Percentiles rank a stretch among this genome's conserved stretches.
These are phyloP conservation scores for Scheffersomyces amazonensis DNA, from an alignment of 805 yeast genomes.

Conservation along the genomic window DNA sequence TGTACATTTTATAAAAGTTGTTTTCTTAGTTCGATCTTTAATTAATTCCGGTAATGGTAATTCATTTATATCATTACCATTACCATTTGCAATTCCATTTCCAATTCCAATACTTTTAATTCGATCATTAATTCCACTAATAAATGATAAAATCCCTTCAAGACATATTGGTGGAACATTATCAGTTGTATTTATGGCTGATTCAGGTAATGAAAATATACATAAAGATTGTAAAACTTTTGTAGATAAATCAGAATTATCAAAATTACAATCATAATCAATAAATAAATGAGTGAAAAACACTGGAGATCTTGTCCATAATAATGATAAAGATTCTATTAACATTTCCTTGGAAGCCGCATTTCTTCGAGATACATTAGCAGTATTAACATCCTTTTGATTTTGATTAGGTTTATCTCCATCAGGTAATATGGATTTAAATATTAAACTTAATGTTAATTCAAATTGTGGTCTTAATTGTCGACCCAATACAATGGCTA, in stretches of 20 bases:
- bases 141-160: conserved; percentile 76
- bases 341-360: conserved; percentile 69
- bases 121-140: conserved; percentile 59
- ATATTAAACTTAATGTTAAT: conserved; percentile 60
- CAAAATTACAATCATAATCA: conserved; percentile 88
- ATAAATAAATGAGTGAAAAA: conserved; percentile 76
- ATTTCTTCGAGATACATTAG: conserved; percentile 19
- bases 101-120: conserved; percentile 26
- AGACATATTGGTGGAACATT: conserved; percentile 91
- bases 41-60: conserved; percentile 29
- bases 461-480: conserved; percentile 80
- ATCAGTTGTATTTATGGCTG: conserved; percentile 74
- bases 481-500: conserved; percentile 63
- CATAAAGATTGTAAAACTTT: conserved; percentile 69
- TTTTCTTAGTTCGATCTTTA: conserved; percentile 53
- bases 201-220: conserved; percentile 78
- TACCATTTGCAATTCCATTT: too few species aligned
- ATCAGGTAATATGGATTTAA: conserved; percentile 52
- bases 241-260: conserved; percentile 72
- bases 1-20: conserved; percentile 73
- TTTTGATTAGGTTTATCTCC: conserved; percentile 13
- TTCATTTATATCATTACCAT: conserved; percentile 5
- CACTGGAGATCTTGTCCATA: conserved; percentile 78
- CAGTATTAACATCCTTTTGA: conserved; percentile 18
- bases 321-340: conserved; percentile 76